Percentiles rank a stretch among this genome's conserved stretches.
Evolutionary conservation across 352 stramenopile genomes (phyloP).

Genomic region (Phytopythium montanum): DNA sequence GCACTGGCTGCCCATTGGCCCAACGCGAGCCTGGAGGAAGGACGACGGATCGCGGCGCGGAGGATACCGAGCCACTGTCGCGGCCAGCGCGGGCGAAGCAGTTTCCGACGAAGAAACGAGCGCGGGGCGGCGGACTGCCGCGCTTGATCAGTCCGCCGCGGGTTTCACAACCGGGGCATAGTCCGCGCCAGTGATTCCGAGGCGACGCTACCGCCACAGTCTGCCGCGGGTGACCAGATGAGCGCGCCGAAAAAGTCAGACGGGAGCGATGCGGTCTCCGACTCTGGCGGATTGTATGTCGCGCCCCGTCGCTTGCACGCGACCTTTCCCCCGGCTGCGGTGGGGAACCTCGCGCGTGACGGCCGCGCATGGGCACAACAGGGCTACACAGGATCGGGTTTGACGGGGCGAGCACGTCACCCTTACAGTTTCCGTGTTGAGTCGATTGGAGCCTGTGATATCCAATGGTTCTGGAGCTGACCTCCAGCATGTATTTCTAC

Average conservation of each 20-base stretch:
- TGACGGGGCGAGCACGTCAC: background rate
- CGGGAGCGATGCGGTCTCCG: conserved; percentile 4
- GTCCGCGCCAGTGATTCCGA: background rate
- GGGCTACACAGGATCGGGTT: conserved; percentile 1
- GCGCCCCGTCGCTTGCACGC: conserved; percentile 2
- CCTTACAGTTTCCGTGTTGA: background rate
- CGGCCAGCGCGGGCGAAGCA: conserved; percentile 1
- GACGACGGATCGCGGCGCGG: background rate
- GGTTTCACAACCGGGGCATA: background rate
- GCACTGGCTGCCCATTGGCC: too few species aligned
- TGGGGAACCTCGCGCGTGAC: conserved; percentile 5
- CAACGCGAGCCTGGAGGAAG: too few species aligned
- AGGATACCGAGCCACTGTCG: too few species aligned
- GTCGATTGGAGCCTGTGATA: background rate
- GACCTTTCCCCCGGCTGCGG: background rate
- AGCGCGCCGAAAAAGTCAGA: conserved; percentile 3
- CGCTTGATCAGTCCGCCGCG: conserved; percentile 6
- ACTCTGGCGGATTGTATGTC: background rate
- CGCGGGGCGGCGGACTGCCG: background rate
- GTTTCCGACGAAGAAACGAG: conserved; percentile 8
- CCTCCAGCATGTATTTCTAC: background rate
- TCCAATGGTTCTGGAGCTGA: background rate
- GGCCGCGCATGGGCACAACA: conserved; percentile 6
- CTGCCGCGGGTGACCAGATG: background rate
- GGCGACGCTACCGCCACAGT: background rate